These are phyloP conservation scores for Sarcocystis neurona DNA, from an alignment of 169 alveolate genomes.

Conservation along the genomic window DNA sequence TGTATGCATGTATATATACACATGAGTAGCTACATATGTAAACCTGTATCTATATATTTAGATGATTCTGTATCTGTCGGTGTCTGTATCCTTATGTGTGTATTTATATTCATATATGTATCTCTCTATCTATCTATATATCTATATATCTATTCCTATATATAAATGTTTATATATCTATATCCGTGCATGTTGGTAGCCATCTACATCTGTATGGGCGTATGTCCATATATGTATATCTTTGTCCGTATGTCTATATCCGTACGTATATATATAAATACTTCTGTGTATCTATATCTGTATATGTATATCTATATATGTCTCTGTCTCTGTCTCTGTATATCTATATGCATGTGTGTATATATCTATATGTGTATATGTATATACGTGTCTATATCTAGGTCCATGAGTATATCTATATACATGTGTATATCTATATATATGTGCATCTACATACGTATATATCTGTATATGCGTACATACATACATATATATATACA, in stretches of 20 bases:
- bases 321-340: background rate
- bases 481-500: too few species aligned
- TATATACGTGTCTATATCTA: too few species aligned
- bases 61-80: background rate
- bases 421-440: too few species aligned
- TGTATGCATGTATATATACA: background rate
- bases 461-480: too few species aligned
- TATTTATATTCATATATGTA: background rate
- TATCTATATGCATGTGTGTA: background rate
- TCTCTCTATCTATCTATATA: background rate
- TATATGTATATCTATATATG: background rate
- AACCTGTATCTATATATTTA: background rate
- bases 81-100: background rate
- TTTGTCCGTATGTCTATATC: background rate
- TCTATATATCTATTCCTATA: too few species aligned
- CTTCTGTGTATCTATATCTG: background rate
- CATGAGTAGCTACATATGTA: background rate
- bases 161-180: background rate
- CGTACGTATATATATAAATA: background rate
- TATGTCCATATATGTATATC: background rate
- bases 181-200: background rate
- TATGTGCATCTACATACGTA: too few species aligned
- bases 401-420: too few species aligned
- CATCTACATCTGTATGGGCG: background rate
- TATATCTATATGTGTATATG: too few species aligned